Evolutionary conservation across 1,284 basidiomycete species (phyloP).

Genomic region (Fomitopsis betulina): DNA sequence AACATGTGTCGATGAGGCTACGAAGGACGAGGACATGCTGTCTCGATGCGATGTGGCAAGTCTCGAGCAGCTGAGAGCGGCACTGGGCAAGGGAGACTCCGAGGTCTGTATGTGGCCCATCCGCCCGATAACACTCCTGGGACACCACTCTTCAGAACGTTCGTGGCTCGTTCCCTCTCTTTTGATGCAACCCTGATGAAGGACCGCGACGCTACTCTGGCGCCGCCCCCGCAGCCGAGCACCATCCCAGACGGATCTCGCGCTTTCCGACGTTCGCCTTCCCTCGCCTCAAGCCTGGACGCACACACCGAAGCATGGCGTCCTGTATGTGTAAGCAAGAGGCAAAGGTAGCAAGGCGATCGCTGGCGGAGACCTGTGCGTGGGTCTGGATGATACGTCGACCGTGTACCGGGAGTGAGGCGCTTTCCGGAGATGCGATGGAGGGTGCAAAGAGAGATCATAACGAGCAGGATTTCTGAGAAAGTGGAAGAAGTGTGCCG

Average conservation of each 20-base stretch:
- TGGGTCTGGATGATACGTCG: conserved; percentile 13
- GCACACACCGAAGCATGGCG: conserved; percentile 6
- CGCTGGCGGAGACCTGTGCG: conserved; percentile 41
- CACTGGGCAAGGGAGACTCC: conserved; percentile 27
- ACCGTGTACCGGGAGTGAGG: conserved; percentile 10
- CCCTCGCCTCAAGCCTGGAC: conserved; percentile 21
- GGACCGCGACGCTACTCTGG: conserved; percentile 47
- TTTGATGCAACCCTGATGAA: conserved; percentile 15
- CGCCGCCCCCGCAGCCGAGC: conserved; percentile 23
- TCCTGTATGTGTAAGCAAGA: conserved; percentile 27
- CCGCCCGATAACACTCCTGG: conserved; percentile 14
- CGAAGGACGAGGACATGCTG: not conserved
- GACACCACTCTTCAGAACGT: conserved; percentile 20
- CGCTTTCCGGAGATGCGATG: conserved; percentile 48
- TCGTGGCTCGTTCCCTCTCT: conserved; percentile 29
- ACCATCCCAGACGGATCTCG: conserved; percentile 23
- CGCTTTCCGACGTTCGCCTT: conserved; percentile 43
- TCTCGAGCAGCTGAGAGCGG: conserved; percentile 27
- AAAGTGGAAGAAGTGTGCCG: conserved; percentile 3
- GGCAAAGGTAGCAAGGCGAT: conserved; percentile 38
- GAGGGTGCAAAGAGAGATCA: conserved; percentile 30
- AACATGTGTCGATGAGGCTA: not conserved
- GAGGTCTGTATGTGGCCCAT: conserved; percentile 37
- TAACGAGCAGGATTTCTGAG: conserved; percentile 24
- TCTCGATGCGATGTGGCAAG: conserved; percentile 5